Evolutionary conservation across 129 eudicot species (phyloP).

Genomic region (Lactuca saligna): DNA sequence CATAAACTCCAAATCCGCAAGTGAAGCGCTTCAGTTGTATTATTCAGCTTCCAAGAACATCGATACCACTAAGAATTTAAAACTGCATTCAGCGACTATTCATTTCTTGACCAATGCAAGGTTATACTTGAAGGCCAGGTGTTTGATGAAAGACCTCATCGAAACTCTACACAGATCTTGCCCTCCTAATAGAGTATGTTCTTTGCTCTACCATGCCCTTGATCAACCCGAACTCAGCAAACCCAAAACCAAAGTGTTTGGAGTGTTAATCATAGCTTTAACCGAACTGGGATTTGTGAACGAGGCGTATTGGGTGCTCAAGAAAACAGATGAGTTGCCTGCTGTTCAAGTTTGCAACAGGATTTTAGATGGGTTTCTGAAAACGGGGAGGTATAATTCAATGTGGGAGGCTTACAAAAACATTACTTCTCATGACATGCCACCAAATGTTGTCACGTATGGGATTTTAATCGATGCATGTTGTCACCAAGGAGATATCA

Average conservation of each 20-base stretch:
- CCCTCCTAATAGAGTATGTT: slow-evolving; percentile 41
- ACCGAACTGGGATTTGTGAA: slow-evolving; percentile 63
- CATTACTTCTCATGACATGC: slow-evolving; percentile 37
- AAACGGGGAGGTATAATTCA: slow-evolving; percentile 37
- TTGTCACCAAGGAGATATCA: slow-evolving; percentile 51
- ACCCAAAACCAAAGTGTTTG: slow-evolving; percentile 52
- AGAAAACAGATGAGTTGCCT: slow-evolving; percentile 52
- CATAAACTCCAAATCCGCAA: slow-evolving; percentile 50
- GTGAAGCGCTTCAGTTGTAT: slow-evolving; percentile 51
- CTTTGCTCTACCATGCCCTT: slow-evolving; percentile 52
- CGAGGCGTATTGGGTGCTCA: slow-evolving; percentile 80
- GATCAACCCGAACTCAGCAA: slow-evolving; percentile 29
- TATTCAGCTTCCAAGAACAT: slow-evolving; percentile 36
- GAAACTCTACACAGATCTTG: slow-evolving; percentile 47
- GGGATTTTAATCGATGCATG: slow-evolving; percentile 70
- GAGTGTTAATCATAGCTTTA: slow-evolving; percentile 60
- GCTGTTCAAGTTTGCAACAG: slow-evolving; percentile 64
- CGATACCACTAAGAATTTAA: slow-evolving; percentile 46
- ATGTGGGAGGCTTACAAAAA: slow-evolving; percentile 65
- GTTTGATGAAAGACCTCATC: slow-evolving; percentile 82
- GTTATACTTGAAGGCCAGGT: slow-evolving; percentile 66
- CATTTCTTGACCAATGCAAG: slow-evolving; percentile 49
- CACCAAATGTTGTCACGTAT: slow-evolving; percentile 57
- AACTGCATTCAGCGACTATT: slow-evolving; percentile 56
- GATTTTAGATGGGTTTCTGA: slow-evolving; percentile 59